Conservation (phyloP, 2,329 filamentous ascomycete genomes). For the Nothophaeocryptopus gaeumannii region DNA sequence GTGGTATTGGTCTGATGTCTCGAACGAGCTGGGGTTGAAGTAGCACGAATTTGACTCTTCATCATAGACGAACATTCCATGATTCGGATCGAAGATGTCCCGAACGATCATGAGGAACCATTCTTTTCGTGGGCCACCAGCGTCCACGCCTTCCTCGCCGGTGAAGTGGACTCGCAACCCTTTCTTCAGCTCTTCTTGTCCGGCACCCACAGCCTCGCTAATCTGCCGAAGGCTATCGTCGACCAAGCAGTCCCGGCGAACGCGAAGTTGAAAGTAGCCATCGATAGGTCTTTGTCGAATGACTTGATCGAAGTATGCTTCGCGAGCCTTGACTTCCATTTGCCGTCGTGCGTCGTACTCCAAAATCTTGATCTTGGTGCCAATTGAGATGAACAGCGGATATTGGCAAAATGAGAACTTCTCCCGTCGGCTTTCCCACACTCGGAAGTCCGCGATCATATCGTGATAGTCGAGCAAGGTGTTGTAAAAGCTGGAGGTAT, state of each 20-base stretch:
- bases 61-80: constrained; percentile 90
- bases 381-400: constrained; percentile 86
- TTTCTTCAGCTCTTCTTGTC: constrained; percentile 85
- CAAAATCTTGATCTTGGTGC: constrained; percentile 85
- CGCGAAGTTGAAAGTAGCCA: constrained; percentile 67
- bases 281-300: constrained; percentile 70
- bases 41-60: constrained; percentile 89
- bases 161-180: constrained; percentile 79
- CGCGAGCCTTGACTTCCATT: constrained; percentile 83
- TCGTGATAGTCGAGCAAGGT: constrained; percentile 83
- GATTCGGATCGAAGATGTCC: constrained; percentile 86
- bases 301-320: constrained; percentile 89
- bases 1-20: constrained; percentile 89
- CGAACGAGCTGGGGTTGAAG: constrained; percentile 86
- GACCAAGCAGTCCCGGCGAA: constrained; percentile 80
- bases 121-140: constrained; percentile 84
- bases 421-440: constrained; percentile 72
- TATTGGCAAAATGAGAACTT: constrained; percentile 91
- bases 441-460: constrained; percentile 78
- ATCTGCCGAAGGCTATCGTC: constrained; percentile 84
- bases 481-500: constrained; percentile 84
- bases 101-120: constrained; percentile 88
- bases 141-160: constrained; percentile 88
- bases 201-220: constrained; percentile 77
- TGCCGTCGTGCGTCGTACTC: constrained; percentile 84